Base-by-base conservation (phyloP, 2,329 filamentous ascomycete species). In the Fonsecaea pugnacius region DNA sequence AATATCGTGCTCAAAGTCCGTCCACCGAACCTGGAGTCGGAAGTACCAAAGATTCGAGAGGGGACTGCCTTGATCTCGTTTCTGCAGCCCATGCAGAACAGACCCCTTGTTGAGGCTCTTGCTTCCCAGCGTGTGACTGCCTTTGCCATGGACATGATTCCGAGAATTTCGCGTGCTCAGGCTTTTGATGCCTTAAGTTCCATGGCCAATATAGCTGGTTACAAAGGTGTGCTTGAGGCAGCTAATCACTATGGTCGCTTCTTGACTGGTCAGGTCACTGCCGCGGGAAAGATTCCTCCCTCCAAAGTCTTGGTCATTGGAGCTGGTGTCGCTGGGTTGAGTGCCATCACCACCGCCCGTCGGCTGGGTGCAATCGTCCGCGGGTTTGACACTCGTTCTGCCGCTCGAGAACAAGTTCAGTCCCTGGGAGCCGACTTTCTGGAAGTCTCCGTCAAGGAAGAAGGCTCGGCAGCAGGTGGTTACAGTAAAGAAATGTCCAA, bases 401-500 rank as follows among this genome's bases (percentile, higher is more conserved):
- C 91, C 9, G 92, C 90, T 27, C 87, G 91, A 48, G 92, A 96
- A 76, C 92, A 96, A 78, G 91, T 96, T 1, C 90, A 96, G 75
- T 96, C 91, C 4, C 85, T 96, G 0, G 92, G 92, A 30, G 92
- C 92, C 18, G 92, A 96, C 73, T 96, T 96, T 72, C 86, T 96
- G 70, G 91, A 96, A 76, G 92, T 96, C 24, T 89, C 91, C 14
- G 82, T 96, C 24, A 76, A 94, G 70, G 92, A 96, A 77, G 91
- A 95, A 65, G 92, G 92, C 1, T 87, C 89, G 12, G 92, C 91
- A 2, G 87, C 90, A 8, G 92, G 92, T 32, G 92, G 92, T 16
- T 96, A 96, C 73, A 91, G 91, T 59, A 96, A 96, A 73, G 91
- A 93, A 73, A 96, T 96, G 92, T 95, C 91, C 60, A 92, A 94